phyloP scores from a whole-genome alignment of 495 filamentous ascomycete species.

The Penicillium manginii region DNA sequence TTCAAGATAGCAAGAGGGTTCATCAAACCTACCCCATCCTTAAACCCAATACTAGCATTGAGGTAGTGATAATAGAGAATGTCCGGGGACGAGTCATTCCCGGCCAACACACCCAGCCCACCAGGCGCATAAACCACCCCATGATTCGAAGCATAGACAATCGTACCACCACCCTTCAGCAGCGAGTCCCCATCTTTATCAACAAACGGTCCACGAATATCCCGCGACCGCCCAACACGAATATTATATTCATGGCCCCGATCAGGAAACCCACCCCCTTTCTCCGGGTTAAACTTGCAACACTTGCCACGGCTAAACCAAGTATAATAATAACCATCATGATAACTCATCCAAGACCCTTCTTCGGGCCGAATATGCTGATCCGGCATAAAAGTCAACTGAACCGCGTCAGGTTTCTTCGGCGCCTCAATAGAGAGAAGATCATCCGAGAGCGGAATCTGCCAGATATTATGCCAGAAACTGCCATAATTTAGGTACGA shows the following conservation, averaged over 20 bases:
- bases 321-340: slow-evolving; percentile 65
- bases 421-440: slow-evolving; percentile 42
- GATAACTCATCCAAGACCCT: slow-evolving; percentile 62
- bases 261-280: slow-evolving; percentile 45
- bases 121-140: slow-evolving; percentile 52
- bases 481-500: slow-evolving; percentile 69
- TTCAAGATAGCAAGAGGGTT: not conserved
- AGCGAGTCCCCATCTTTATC: slow-evolving; percentile 37
- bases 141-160: slow-evolving; percentile 51
- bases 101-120: slow-evolving; percentile 43
- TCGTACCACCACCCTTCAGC: slow-evolving; percentile 44
- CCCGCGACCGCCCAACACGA: slow-evolving; percentile 43
- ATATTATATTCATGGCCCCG: slow-evolving; percentile 65
- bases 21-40: slow-evolving; percentile 32
- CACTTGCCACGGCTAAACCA: slow-evolving; percentile 73
- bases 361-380: slow-evolving; percentile 55
- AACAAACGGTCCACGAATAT: slow-evolving; percentile 45
- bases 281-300: slow-evolving; percentile 53
- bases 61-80: slow-evolving; percentile 56
- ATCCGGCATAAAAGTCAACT: slow-evolving; percentile 43
- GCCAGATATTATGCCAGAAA: slow-evolving; percentile 75
- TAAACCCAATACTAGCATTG: slow-evolving; percentile 47
- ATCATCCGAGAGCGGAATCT: slow-evolving; percentile 57
- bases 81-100: slow-evolving; percentile 36
- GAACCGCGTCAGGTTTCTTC: slow-evolving; percentile 49